These are phyloP conservation scores for Passalora sequoiae DNA, from an alignment of 2,329 filamentous ascomycete genomes.

Conservation along the genomic window DNA sequence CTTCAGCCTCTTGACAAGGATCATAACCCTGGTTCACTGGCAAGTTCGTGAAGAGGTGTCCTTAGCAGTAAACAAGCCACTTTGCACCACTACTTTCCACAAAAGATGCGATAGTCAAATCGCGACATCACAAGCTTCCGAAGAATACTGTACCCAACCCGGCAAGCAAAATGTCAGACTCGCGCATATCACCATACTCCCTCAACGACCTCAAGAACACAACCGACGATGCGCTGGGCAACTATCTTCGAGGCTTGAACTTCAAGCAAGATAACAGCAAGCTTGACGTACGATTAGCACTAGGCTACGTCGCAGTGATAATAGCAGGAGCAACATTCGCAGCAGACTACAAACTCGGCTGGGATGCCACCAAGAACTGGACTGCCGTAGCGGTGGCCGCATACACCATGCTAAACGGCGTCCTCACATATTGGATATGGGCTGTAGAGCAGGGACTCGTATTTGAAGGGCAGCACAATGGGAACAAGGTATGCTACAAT, in stretches of 20 bases:
- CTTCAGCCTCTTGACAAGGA: too few species aligned
- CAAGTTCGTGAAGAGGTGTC: too few species aligned
- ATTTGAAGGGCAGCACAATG: conserved; percentile 69
- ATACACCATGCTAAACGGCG: conserved; percentile 74
- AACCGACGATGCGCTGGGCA: conserved; percentile 86
- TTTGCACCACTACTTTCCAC: too few species aligned
- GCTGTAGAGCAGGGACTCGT: conserved; percentile 74
- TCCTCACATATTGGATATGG: conserved; percentile 79
- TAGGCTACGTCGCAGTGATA: conserved; percentile 77
- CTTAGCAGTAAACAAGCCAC: too few species aligned
- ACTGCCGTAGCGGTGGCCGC: conserved; percentile 71
- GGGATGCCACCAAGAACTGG: conserved; percentile 76
- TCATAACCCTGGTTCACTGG: too few species aligned
- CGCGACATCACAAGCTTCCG: too few species aligned
- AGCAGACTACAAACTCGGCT: conserved; percentile 87
- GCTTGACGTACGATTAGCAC: conserved; percentile 71
- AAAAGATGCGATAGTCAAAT: too few species aligned
- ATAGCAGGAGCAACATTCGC: conserved; percentile 80
- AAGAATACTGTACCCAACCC: too few species aligned
- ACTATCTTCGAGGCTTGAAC: conserved; percentile 83
- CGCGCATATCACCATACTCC: conserved; percentile 33
- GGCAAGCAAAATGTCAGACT: conserved; percentile 32
- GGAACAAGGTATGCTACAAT: conserved; percentile 55
- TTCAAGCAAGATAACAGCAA: conserved; percentile 79
- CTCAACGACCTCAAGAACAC: conserved; percentile 87